phyloP scores from a whole-genome alignment of 2,329 filamentous ascomycete species.

The Scedosporium minutisporum region DNA sequence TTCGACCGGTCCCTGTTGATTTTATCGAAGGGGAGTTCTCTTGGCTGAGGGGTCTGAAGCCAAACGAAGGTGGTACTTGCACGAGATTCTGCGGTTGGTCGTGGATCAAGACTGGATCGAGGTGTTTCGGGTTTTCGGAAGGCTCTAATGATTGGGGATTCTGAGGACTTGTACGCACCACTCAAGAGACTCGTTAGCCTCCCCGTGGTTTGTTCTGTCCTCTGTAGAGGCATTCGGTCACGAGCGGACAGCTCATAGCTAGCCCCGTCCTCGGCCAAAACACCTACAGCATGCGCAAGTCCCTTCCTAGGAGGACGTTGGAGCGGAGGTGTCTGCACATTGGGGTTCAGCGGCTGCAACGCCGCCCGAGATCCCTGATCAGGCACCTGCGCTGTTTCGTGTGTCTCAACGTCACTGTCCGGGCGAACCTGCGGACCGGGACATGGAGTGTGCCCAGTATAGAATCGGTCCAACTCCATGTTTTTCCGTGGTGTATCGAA shows the following conservation, averaged over 20 bases:
- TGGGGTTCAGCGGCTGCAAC: neutral
- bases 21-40: constrained; percentile 5
- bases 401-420: neutral
- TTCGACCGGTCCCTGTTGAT: neutral
- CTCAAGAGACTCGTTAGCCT: constrained; percentile 25
- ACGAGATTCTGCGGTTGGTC: neutral
- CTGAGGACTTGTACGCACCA: constrained; percentile 14
- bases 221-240: neutral
- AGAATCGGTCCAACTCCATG: neutral
- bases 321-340: neutral
- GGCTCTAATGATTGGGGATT: constrained; percentile 13
- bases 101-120: neutral
- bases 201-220: constrained; percentile 12
- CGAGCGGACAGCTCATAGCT: constrained; percentile 11
- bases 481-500: constrained; percentile 2
- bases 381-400: neutral
- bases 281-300: constrained; percentile 27
- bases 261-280: constrained; percentile 39
- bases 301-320: constrained; percentile 13
- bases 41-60: constrained; percentile 3
- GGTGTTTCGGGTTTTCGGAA: neutral
- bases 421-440: neutral
- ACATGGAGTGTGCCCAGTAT: neutral
- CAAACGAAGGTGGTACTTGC: neutral
- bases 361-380: neutral